phyloP scores from a whole-genome alignment of 768 basidiomycete species.

The Naganishia onofrii region DNA sequence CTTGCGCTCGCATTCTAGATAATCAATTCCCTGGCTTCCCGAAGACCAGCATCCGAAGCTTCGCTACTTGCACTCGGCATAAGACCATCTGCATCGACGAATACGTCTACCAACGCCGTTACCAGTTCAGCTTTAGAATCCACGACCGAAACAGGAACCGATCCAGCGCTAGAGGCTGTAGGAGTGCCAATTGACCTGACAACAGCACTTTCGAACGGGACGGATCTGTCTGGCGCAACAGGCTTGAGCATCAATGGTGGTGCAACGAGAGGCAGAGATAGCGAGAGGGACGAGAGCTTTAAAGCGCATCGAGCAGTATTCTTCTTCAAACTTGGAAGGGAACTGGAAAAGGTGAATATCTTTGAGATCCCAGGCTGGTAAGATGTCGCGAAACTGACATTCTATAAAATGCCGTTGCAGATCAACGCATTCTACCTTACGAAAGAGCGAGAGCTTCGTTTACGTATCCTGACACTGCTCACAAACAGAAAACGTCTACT shows the following conservation, averaged over 20 bases:
- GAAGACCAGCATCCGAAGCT: constrained; percentile 85
- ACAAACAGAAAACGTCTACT: constrained; percentile 80
- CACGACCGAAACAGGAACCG: not conserved
- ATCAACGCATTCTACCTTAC: constrained; percentile 97
- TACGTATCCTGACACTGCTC: constrained; percentile 85
- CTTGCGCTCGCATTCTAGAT: constrained; percentile 58
- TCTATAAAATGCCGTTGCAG: constrained; percentile 54
- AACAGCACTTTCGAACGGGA: not conserved
- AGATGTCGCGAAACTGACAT: constrained; percentile 6
- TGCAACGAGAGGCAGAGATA: constrained; percentile 56
- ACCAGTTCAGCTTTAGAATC: not conserved
- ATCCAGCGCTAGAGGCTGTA: not conserved
- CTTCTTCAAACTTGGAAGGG: constrained; percentile 97
- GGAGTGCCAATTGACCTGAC: not conserved
- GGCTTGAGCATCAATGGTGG: constrained; percentile 21
- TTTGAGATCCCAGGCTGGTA: not conserved
- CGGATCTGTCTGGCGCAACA: constrained; percentile 9
- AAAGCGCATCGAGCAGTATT: constrained; percentile 95
- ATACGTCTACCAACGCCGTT: constrained; percentile 45
- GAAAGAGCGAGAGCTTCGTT: constrained; percentile 89
- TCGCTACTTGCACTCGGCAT: constrained; percentile 78
- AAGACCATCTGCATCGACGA: constrained; percentile 60
- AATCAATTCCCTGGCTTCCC: constrained; percentile 87
- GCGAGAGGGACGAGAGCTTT: constrained; percentile 76
- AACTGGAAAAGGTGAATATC: constrained; percentile 81